These are phyloP conservation scores for Pholiota molesta DNA, from an alignment of 768 basidiomycete species.

Conservation along the genomic window DNA sequence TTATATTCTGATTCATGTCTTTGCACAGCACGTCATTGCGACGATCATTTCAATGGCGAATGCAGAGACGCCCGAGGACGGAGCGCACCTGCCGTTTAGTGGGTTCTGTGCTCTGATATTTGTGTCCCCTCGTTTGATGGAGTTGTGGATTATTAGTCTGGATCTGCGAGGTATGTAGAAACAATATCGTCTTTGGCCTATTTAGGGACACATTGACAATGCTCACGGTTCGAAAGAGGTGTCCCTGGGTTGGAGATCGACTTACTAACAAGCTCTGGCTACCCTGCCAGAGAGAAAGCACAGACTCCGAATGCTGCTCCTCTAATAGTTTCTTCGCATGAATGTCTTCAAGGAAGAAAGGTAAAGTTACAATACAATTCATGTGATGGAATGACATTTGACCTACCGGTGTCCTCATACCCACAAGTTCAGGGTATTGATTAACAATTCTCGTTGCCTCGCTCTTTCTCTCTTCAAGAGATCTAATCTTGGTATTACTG, in stretches of 20 bases:
- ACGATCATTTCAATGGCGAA: conserved; percentile 47
- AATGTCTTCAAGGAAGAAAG: too few relatives aligned
- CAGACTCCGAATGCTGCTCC: background rate
- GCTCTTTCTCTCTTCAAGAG: too few relatives aligned
- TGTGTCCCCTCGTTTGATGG: background rate
- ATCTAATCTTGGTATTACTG: too few relatives aligned
- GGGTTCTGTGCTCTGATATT: conserved; percentile 17
- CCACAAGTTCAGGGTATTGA: too few relatives aligned
- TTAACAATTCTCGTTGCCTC: too few relatives aligned
- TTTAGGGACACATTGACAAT: background rate
- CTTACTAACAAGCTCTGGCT: conserved; percentile 35
- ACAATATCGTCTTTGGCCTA: background rate
- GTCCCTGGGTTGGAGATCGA: conserved; percentile 51
- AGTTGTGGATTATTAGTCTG: conserved; percentile 31
- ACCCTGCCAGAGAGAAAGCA: conserved; percentile 29
- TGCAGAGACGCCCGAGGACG: conserved; percentile 43
- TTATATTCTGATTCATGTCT: conserved; percentile 39
- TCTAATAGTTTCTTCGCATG: too few relatives aligned
- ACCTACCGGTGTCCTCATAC: too few relatives aligned
- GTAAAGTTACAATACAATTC: too few relatives aligned
- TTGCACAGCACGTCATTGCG: conserved; percentile 47
- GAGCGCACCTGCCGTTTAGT: conserved; percentile 50
- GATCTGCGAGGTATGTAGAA: conserved; percentile 45
- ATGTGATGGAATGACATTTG: too few relatives aligned
- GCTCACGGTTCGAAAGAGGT: conserved; percentile 29